Evolutionary conservation across 768 basidiomycete genomes (phyloP).

Genomic region (Rhizopogon roseolus): DNA sequence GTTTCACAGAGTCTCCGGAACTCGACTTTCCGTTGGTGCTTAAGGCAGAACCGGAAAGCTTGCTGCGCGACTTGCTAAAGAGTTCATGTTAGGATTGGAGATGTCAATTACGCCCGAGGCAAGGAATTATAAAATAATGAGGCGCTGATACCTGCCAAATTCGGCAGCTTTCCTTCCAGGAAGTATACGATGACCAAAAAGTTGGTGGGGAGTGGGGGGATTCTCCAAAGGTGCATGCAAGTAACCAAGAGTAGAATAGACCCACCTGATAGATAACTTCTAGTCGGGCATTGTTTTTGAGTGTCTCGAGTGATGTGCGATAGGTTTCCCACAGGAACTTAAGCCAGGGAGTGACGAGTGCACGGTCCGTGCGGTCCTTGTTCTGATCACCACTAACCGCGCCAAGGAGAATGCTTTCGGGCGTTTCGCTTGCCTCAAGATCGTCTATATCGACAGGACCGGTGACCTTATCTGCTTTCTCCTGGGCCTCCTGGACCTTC

Average conservation of each 20-base stretch:
- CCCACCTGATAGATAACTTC: constrained; percentile 92
- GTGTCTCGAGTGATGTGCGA: constrained; percentile 88
- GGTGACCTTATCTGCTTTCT: constrained; percentile 73
- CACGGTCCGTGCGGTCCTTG: constrained; percentile 91
- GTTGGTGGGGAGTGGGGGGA: background rate
- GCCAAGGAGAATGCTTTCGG: constrained; percentile 85
- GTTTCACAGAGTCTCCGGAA: constrained; percentile 97
- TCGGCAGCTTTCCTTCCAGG: background rate
- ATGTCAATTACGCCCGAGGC: background rate
- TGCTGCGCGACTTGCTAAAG: constrained; percentile 88
- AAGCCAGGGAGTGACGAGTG: constrained; percentile 95
- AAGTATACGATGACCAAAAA: background rate
- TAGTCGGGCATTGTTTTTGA: constrained; percentile 91
- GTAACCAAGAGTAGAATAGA: constrained; percentile 2
- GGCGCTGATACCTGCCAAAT: background rate
- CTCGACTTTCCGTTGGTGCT: constrained; percentile 91
- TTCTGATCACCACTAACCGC: constrained; percentile 88
- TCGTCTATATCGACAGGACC: constrained; percentile 85
- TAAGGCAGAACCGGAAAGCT: constrained; percentile 95
- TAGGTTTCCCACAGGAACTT: constrained; percentile 99
- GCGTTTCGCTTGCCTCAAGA: constrained; percentile 92
- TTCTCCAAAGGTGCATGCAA: background rate
- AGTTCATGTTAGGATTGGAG: background rate
- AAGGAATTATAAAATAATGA: background rate
- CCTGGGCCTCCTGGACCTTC: constrained; percentile 83